Evolutionary conservation across 1,284 basidiomycete genomes (phyloP), one percentile per base, ranked within the genome.

Genomic region (Rhodotorula sp.): DNA sequence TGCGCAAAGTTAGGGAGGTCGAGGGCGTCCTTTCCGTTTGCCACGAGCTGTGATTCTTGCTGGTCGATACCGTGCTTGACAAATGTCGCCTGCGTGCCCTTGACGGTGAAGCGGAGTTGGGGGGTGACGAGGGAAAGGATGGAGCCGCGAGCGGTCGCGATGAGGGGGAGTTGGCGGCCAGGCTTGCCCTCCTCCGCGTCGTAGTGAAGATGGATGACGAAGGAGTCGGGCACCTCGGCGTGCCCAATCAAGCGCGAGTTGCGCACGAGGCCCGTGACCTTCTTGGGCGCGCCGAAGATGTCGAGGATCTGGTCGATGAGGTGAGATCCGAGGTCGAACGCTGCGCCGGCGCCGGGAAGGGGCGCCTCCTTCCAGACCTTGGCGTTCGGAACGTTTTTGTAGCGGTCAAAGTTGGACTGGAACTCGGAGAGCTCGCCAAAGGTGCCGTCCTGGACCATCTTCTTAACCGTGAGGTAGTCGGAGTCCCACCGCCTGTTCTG

Each of bases 401-500:
- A 91, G 59, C 91, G 87, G 80, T 93, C 91, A 77, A 87, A 90
- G 74, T 89, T 75, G 16, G 71, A 75, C 79, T 89, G 88, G 71
- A 90, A 89, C 77, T 91, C 89, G n/a, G 85, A 80, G 18, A 91
- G 78, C 34, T 84, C 81, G 0, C 89, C 91, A 22, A 85, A 83
- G 6, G 82, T 78, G 53, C 80, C 80, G 5, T 77, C 64, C 24
- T 82, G 80, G 51, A 94, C 79, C 30, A 94, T 83, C 63, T 85
- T 83, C 77, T 86, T 85, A 64, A 93, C 82, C 10, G 91, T 87
- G 63, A 92, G 82, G 81, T 89, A 92, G 78, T 94, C 92, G 2
- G 87, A 87, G 80, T 91, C 89, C 86, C 87, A 91, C 73, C 90
- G 84, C 61, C 90, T 84, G 80, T 93, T 94, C 79, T 94, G 62